Conservation (phyloP, 306 rosid species). For the Erythrophleum fordii region DNA sequence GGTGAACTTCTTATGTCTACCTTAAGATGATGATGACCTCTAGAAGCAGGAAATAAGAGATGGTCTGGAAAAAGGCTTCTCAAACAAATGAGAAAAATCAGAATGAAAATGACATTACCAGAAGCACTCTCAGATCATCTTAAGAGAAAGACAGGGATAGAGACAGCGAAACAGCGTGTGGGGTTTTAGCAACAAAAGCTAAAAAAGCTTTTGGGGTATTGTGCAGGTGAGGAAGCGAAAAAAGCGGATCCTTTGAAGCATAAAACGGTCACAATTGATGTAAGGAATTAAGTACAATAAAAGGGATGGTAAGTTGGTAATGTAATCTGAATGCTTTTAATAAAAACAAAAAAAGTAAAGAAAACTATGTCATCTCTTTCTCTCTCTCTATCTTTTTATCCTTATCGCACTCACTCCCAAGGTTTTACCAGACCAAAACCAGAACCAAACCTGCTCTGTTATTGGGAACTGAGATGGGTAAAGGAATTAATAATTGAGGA, state of each 20-base stretch:
- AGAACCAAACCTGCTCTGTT: slow-evolving; percentile 46
- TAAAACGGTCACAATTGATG: slow-evolving; percentile 54
- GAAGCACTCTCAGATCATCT: slow-evolving; percentile 15
- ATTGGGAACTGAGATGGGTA: slow-evolving; percentile 59
- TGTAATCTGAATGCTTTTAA: neutral
- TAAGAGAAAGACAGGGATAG: slow-evolving; percentile 8
- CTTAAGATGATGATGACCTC: neutral
- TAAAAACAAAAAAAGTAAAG: neutral
- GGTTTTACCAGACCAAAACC: slow-evolving; percentile 50
- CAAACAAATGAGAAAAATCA: slow-evolving; percentile 38
- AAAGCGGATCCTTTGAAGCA: slow-evolving; percentile 78
- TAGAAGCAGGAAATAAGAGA: slow-evolving; percentile 24
- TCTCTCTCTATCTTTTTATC: slow-evolving; percentile 12
- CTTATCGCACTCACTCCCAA: slow-evolving; percentile 79
- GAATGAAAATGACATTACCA: slow-evolving; percentile 53
- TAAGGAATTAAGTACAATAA: slow-evolving; percentile 60
- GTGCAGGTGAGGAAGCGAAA: slow-evolving; percentile 56
- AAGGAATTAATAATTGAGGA: slow-evolving; percentile 46
- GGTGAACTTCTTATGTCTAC: slow-evolving; percentile 11
- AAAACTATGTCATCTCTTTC: neutral
- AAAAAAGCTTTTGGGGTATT: slow-evolving; percentile 26
- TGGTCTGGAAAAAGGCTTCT: slow-evolving; percentile 26
- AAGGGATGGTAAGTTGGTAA: slow-evolving; percentile 23
- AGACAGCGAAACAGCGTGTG: neutral
- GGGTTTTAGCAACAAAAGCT: slow-evolving; percentile 29